Evolutionary conservation across 2,329 filamentous ascomycete genomes (phyloP).

Genomic region (Claviceps digitariae): DNA sequence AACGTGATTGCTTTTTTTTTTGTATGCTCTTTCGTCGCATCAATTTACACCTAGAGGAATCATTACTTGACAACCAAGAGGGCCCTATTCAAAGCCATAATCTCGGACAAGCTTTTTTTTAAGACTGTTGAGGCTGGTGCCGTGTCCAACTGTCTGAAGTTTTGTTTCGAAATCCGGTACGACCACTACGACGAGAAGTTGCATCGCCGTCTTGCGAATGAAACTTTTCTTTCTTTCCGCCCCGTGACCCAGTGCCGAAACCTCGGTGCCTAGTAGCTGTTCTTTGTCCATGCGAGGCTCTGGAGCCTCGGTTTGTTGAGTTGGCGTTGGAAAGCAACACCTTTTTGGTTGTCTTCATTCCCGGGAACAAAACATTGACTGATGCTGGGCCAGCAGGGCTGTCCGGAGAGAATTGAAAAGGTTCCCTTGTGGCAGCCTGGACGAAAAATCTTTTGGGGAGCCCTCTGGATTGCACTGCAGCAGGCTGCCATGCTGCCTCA

Average conservation of each 20-base stretch:
- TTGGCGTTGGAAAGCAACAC: slow-evolving; percentile 25
- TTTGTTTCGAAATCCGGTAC: slow-evolving; percentile 27
- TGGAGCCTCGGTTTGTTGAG: slow-evolving; percentile 17
- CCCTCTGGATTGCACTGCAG: slow-evolving; percentile 38
- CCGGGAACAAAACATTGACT: slow-evolving; percentile 28
- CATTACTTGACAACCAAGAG: background rate
- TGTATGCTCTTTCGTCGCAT: background rate
- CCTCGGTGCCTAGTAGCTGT: slow-evolving; percentile 17
- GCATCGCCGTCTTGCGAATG: slow-evolving; percentile 13
- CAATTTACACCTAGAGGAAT: background rate
- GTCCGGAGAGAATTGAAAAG: slow-evolving; percentile 20
- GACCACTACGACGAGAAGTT: slow-evolving; percentile 17
- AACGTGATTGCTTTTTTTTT: background rate
- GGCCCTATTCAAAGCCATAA: background rate
- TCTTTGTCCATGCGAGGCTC: slow-evolving; percentile 10
- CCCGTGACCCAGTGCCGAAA: slow-evolving; percentile 16
- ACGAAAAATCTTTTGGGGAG: slow-evolving; percentile 38
- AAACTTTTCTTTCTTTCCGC: slow-evolving; percentile 21
- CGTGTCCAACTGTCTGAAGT: slow-evolving; percentile 29
- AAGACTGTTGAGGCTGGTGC: slow-evolving; percentile 6
- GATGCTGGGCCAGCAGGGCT: slow-evolving; percentile 20
- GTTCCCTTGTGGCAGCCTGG: slow-evolving; percentile 21
- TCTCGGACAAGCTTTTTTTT: background rate
- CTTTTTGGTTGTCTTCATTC: slow-evolving; percentile 24
- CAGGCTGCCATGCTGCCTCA: slow-evolving; percentile 49